Evolutionary conservation across 768 basidiomycete species (phyloP).

Genomic region (Mycena alexandri): DNA sequence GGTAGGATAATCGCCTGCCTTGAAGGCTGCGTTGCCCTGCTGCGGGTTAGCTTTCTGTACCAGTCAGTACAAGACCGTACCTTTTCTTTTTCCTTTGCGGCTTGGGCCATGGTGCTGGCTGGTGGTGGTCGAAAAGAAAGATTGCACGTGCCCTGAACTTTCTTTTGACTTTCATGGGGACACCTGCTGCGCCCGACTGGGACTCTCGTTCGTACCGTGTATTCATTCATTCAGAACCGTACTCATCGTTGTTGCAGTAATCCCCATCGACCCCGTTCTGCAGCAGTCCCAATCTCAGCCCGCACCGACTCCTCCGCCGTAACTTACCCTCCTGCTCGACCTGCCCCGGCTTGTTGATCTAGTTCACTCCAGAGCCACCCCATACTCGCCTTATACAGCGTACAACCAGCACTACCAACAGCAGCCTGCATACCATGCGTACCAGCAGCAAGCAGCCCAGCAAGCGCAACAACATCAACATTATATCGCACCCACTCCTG

Average conservation of each 20-base stretch:
- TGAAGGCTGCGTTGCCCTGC: constrained; percentile 92
- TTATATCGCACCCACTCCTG: constrained; percentile 3
- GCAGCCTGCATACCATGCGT: constrained; percentile 13
- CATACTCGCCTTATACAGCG: constrained; percentile 13
- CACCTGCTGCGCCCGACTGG: constrained; percentile 28
- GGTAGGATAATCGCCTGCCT: constrained; percentile 78
- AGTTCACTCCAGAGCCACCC: constrained; percentile 22
- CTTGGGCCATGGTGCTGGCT: constrained; percentile 43
- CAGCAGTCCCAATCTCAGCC: constrained; percentile 25
- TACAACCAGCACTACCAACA: constrained; percentile 23
- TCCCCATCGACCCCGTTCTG: constrained; percentile 36
- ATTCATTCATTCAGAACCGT: not conserved
- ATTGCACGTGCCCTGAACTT: constrained; percentile 9
- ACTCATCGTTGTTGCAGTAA: constrained; percentile 20
- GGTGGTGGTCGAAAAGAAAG: not conserved
- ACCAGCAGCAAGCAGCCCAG: constrained; percentile 21
- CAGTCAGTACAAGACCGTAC: not conserved
- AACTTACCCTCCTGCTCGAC: constrained; percentile 21
- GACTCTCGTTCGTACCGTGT: constrained; percentile 20
- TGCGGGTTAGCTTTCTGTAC: constrained; percentile 3
- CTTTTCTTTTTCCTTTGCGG: constrained; percentile 54
- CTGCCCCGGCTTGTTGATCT: constrained; percentile 19
- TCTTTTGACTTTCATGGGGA: constrained; percentile 10
- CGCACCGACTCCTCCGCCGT: constrained; percentile 13
- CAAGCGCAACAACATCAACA: constrained; percentile 24